Base-by-base conservation (phyloP, 2,329 filamentous ascomycete genomes). In the Xylariales sp. region DNA sequence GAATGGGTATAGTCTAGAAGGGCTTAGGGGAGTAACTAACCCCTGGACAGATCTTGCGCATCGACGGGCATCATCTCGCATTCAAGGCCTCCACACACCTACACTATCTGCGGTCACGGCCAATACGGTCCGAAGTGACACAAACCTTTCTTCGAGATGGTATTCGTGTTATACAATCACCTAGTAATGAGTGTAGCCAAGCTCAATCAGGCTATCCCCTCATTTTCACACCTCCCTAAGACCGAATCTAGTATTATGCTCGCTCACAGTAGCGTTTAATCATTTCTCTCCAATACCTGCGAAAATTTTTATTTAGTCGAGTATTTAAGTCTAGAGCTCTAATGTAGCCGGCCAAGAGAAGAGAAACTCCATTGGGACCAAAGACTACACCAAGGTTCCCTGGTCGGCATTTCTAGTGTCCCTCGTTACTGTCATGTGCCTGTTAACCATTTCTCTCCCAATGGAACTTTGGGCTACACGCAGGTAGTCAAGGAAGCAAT, bases 381-480 rank as follows among this genome's bases (percentile, higher is more conserved):
- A 52, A 41, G 34, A 55, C 32, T 41, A 58, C 7, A 16, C 18
- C n/a, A 43, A 23, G 14, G 36, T 18, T 9, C 52, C 52, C 34
- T 32, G 10, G 58, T 32, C 49, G 30, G 48, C 41, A 56, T 14
- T 49, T 23, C 12, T 55, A 18, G 45, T 49, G 49, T 18, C 8
- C 4, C 32, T 62, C 36, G 36, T 32, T 57, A 62, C 63, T 56
- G 52, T 66, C 53, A 66, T 58, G 48, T 66, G 52, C 36, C n/a
- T 30, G 36, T 32, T 14, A 48, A n/a, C 55, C 49, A 41, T 12
- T 2, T 36, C 39, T 48, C 30, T 18, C 34, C 46, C 36, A 46
- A 39, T 39, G 39, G 16, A 36, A 30, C 8, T 52, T 30, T 14
- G 49, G 14, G 30, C 49, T n/a, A 6, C 28, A n/a, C 30, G 30